Evolutionary conservation across 179 eudicot species (phyloP), one percentile per base, ranked within the genome.

Genomic region (Corrigiola litoralis): DNA sequence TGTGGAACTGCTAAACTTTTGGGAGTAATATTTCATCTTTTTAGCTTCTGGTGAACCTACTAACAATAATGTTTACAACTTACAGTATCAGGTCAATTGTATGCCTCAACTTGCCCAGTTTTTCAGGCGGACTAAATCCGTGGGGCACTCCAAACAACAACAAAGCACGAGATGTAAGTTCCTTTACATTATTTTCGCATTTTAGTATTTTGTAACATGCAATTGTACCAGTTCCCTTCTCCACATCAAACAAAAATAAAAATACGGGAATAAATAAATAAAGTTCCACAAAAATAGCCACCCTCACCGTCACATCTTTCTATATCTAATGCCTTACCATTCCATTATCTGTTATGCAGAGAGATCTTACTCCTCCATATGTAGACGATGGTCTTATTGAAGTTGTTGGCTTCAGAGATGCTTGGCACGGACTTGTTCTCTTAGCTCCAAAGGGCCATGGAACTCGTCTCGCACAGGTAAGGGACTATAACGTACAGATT

Each of bases 41-140:
- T 25, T 25, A 50, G 44, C 31, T 42, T 24, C 45, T 63, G 27
- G 20, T 29, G 27, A 31, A 29, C 27, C 38, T 17, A 33, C 66
- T 74, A 42, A 63, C 37, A 1, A 27, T 32, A 60, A 8, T 24
- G 63, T 62, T 34, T 68, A 42, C 8, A 6, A 48, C 36, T 17
- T 78, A 56, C 96, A 94, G 99, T 81, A 90, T 94, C 80, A 81
- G 94, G 80, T 94, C 99, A 55, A 81, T 94, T 58, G 75, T 94
- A 59, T 94, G 99, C 86, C 95, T 94, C 9, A 94, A 94, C 81
- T 78, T 94, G 81, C 99, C 97, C 51, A 94, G 99, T 78, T 94
- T 94, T 67, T 90, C 97, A 25, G 99, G 99, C 48, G 99, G 99
- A 74, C 69, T 94, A 41, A 87, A 94, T 81, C 99, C 99, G 52